Evolutionary conservation across 371 early-diverging fungal genomes (phyloP).

Genomic region (Blyttiomyces sp.): DNA sequence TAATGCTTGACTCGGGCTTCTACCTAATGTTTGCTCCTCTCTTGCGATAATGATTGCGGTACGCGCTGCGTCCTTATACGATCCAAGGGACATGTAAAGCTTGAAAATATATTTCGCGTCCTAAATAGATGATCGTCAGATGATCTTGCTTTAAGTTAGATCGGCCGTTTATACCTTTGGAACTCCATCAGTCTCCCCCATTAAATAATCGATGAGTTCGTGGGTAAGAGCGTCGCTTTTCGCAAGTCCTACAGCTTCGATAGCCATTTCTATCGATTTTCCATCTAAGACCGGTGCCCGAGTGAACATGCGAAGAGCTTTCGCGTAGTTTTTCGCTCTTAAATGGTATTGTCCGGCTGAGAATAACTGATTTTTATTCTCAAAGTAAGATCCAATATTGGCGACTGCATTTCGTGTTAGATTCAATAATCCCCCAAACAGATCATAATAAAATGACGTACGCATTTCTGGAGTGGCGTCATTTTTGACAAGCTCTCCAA

Average conservation of each 20-base stretch:
- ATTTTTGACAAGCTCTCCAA: slow-evolving; percentile 40
- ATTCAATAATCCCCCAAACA: not conserved
- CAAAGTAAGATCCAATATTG: slow-evolving; percentile 41
- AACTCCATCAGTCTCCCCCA: slow-evolving; percentile 52
- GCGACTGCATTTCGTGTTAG: slow-evolving; percentile 13
- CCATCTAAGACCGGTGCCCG: slow-evolving; percentile 25
- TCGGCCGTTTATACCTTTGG: slow-evolving; percentile 34
- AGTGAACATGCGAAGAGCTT: slow-evolving; percentile 45
- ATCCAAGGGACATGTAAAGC: slow-evolving; percentile 51
- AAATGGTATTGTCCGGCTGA: slow-evolving; percentile 42
- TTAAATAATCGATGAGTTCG: slow-evolving; percentile 49
- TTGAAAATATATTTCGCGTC: slow-evolving; percentile 56
- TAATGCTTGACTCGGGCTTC: not conserved
- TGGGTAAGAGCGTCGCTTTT: slow-evolving; percentile 47
- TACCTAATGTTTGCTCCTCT: slow-evolving; percentile 49
- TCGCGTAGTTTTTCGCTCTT: slow-evolving; percentile 35
- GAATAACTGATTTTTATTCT: slow-evolving; percentile 26
- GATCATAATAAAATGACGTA: slow-evolving; percentile 4
- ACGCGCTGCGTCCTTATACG: slow-evolving; percentile 49
- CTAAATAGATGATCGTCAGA: slow-evolving; percentile 9
- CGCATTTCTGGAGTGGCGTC: slow-evolving; percentile 37
- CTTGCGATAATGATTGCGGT: slow-evolving; percentile 53
- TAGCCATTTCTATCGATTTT: slow-evolving; percentile 42
- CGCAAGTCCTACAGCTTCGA: slow-evolving; percentile 50
- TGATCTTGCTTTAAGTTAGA: no score